Conservation (phyloP, 129 eudicot species). For the Flaveria brownii region DNA sequence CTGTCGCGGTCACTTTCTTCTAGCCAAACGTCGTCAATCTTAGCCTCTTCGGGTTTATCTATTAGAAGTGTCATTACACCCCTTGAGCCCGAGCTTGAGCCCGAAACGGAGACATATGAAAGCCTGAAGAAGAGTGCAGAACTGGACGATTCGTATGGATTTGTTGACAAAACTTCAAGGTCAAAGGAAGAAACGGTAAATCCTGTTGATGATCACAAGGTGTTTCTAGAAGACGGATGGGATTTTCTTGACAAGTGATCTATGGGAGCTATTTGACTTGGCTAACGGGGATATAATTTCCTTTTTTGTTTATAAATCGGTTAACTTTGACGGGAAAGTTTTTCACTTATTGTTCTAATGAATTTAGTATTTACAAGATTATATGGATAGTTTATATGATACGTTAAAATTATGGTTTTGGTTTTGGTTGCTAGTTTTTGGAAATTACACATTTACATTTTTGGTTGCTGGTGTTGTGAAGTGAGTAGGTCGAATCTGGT, state of each 20-base stretch:
- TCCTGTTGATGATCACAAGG: constrained; percentile 25
- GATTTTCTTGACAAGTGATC: constrained; percentile 32
- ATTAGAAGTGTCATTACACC: constrained; percentile 36
- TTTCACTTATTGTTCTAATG: no score
- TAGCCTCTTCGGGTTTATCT: constrained; percentile 58
- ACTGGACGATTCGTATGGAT: constrained; percentile 26
- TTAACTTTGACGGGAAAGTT: no score
- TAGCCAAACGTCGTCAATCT: constrained; percentile 45
- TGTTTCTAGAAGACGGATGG: constrained; percentile 69
- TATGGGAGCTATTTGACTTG: not conserved
- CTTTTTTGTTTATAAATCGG: no score
- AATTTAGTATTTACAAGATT: no score
- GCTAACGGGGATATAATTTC: no score
- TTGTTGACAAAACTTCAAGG: constrained; percentile 15
- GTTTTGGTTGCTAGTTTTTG: no score
- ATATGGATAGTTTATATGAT: no score
- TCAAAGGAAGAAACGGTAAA: constrained; percentile 4
- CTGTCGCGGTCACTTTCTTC: constrained; percentile 51
- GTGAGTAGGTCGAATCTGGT: no score
- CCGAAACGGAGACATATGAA: constrained; percentile 24
- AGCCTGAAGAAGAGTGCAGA: constrained; percentile 25
- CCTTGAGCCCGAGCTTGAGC: constrained; percentile 2
- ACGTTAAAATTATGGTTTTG: no score
- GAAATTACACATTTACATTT: no score
- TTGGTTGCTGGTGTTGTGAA: no score